phyloP scores from a whole-genome alignment of 164 flowering plant genomes.

The Annona squamosa region DNA sequence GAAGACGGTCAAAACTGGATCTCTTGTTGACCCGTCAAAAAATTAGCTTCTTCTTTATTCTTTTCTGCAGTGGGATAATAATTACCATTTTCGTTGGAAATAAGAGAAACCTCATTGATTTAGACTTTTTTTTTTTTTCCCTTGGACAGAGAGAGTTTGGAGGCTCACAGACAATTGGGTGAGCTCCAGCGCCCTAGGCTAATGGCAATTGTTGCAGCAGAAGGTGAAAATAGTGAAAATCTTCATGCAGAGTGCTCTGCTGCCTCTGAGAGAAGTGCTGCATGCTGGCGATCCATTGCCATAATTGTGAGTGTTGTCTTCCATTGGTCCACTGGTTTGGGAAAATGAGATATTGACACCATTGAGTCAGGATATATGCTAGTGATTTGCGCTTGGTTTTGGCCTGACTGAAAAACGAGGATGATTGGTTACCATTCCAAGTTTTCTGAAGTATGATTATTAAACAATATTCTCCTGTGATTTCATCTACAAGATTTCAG shows the following conservation, averaged over 20 bases:
- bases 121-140: not conserved
- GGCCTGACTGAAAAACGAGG: not conserved
- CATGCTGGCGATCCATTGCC: slow-evolving; percentile 45
- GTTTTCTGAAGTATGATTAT: not conserved
- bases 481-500: not conserved
- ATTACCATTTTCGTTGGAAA: not conserved
- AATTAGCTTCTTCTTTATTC: not conserved
- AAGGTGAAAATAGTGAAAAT: slow-evolving; percentile 16
- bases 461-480: not conserved
- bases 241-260: slow-evolving; percentile 29
- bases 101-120: not conserved
- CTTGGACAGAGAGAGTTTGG: slow-evolving; percentile 49
- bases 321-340: not conserved
- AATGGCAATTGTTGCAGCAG: slow-evolving; percentile 19
- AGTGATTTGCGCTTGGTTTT: not conserved
- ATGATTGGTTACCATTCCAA: not conserved
- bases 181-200: slow-evolving; percentile 20
- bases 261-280: slow-evolving; percentile 35
- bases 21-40: not conserved
- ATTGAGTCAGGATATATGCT: not conserved
- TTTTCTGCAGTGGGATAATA: not conserved
- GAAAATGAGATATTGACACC: not conserved
- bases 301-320: slow-evolving; percentile 38
- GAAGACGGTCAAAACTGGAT: not conserved
- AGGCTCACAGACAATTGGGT: slow-evolving; percentile 39